Percentiles rank a stretch among this genome's conserved stretches.
Evolutionary conservation across 306 rosid genomes (phyloP).

Genomic region (Geum urbanum): DNA sequence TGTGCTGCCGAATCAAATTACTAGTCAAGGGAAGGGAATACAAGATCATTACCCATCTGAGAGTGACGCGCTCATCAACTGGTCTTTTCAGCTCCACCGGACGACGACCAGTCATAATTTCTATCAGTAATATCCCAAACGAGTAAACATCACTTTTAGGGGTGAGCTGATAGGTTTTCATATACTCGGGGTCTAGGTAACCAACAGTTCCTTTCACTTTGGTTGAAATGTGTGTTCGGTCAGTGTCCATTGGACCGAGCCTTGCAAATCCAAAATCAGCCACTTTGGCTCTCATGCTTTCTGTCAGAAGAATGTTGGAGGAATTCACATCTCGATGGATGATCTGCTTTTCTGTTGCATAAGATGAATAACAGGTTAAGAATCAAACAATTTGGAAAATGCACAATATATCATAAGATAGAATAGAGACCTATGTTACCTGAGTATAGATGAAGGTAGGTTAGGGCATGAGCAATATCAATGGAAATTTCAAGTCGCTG

Average conservation of each 20-base stretch:
- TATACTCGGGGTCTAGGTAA: slow-evolving; percentile 94
- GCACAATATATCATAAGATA: slow-evolving; percentile 1
- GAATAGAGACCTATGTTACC: slow-evolving; percentile 47
- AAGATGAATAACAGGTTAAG: slow-evolving; percentile 30
- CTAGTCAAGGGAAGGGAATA: slow-evolving; percentile 5
- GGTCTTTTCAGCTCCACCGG: slow-evolving; percentile 80
- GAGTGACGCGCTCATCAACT: slow-evolving; percentile 70
- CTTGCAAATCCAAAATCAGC: slow-evolving; percentile 98
- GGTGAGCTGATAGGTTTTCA: slow-evolving; percentile 94
- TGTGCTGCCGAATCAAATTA: neutral
- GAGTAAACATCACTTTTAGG: slow-evolving; percentile 95
- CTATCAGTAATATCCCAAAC: slow-evolving; percentile 82
- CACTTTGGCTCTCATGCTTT: slow-evolving; percentile 93
- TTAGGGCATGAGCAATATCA: slow-evolving; percentile 95
- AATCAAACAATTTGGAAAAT: slow-evolving; percentile 10
- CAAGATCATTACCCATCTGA: slow-evolving; percentile 74
- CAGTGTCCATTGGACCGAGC: slow-evolving; percentile 69
- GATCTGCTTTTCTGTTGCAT: slow-evolving; percentile 70
- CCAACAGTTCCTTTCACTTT: slow-evolving; percentile 99
- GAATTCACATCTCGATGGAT: slow-evolving; percentile 97
- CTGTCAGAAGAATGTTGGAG: slow-evolving; percentile 96
- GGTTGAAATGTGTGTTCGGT: slow-evolving; percentile 86
- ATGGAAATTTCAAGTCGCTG: slow-evolving; percentile 95
- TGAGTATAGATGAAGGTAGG: slow-evolving; percentile 84
- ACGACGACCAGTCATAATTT: slow-evolving; percentile 82